Base-by-base conservation (phyloP, 257 asterid species). In the Primulina huaijiensis region DNA sequence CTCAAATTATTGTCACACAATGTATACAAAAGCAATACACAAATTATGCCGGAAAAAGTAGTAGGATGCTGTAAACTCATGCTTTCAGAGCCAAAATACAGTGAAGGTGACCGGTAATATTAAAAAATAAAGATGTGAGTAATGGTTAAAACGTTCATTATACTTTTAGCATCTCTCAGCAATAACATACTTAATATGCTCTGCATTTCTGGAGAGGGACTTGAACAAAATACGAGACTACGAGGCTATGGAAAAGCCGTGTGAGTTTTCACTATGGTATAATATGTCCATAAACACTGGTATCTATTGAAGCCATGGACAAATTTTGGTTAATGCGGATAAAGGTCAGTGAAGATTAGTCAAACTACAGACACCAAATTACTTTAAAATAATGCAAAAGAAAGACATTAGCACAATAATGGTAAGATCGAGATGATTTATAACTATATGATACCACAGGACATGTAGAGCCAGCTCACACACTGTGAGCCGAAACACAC, bases 1-100 rank as follows among this genome's bases (percentile, higher is more conserved):
- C 64, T 80, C 5, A 78, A 74, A 29, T 69, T 17, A 35, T 50
- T 64, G 60, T 58, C 43, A 30, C 62, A 55, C 69, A 37, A 40
- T 11, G 5, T 3, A 56, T 53, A n/a, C 25, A 70, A 37, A 8
- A 75, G 35, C 60, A 72, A 52, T 16, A 69, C 46, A 34, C 23
- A 63, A 10, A 58, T 68, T 9, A 38, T 2, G 58, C 40, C 64
- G 21, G 53, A 30, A 58, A 60, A 50, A 0, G n/a, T 30, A 64
- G 50, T 17, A 35, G 19, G 23, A 16, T 50, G 57, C 57, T 50
- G 57, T 50, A 50, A 50, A 16, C 57, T 16, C 57, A 17, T 50
- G 21, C 20, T 50, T 17, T 16, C 20, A 50, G 57, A 50, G 57
- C 21, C 20, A 1, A 50, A 16, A 16, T 50, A 16, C 57, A 16